Evolutionary conservation across 2,329 filamentous ascomycete genomes (phyloP).

Genomic region (Simplicillium sp.): DNA sequence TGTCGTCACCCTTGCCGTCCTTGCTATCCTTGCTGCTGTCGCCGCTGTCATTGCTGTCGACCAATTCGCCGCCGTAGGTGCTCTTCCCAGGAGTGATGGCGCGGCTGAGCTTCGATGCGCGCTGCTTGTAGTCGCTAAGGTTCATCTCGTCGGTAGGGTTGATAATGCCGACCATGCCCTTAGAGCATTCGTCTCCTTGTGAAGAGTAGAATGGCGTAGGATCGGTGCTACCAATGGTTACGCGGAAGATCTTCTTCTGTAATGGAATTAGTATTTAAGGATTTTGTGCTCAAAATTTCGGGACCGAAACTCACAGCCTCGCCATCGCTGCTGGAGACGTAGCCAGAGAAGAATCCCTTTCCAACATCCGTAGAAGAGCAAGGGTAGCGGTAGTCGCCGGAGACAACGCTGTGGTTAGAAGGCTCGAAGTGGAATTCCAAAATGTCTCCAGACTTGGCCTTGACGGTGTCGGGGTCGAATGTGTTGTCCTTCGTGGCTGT

Average conservation of each 20-base stretch:
- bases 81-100: constrained; percentile 16
- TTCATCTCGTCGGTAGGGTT: constrained; percentile 20
- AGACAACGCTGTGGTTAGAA: constrained; percentile 27
- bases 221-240: constrained; percentile 20
- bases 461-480: constrained; percentile 22
- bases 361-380: constrained; percentile 21
- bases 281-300: neutral
- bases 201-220: constrained; percentile 29
- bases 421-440: constrained; percentile 27
- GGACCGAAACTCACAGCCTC: constrained; percentile 17
- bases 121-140: constrained; percentile 19
- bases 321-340: constrained; percentile 16
- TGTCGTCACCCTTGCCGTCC: constrained; percentile 9
- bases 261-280: constrained; percentile 1
- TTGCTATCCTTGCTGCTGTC: constrained; percentile 3
- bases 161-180: constrained; percentile 29
- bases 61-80: constrained; percentile 15
- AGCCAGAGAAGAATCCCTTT: constrained; percentile 28
- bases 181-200: constrained; percentile 23
- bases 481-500: constrained; percentile 20
- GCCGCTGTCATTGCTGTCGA: constrained; percentile 5
- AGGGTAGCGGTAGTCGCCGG: constrained; percentile 23
- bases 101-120: constrained; percentile 15
- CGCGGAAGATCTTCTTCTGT: constrained; percentile 24
- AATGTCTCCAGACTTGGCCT: constrained; percentile 21